These are phyloP conservation scores for Astrocystis sublimbata DNA, from an alignment of 495 filamentous ascomycete genomes.

Conservation along the genomic window DNA sequence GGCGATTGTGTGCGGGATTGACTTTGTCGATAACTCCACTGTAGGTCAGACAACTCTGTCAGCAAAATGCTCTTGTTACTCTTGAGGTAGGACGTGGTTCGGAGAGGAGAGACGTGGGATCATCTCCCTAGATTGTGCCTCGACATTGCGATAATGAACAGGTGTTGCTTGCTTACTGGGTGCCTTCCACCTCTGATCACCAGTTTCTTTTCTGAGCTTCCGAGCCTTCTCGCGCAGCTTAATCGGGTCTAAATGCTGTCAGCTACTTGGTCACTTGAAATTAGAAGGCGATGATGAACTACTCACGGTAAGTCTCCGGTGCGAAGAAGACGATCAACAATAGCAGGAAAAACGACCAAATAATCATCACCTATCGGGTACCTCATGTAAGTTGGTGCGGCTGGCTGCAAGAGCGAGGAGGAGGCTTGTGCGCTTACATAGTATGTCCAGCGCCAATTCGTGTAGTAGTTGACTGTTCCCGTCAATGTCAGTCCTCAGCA, in stretches of 20 bases:
- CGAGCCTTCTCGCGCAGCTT: conserved; percentile 75
- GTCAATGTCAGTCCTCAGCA: conserved; percentile 44
- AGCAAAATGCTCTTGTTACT: neutral
- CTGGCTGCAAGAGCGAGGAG: neutral
- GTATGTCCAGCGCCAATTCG: conserved; percentile 87
- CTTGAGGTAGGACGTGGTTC: too few species aligned
- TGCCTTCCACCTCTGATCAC: conserved; percentile 73
- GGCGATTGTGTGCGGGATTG: conserved; percentile 68
- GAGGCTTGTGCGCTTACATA: conserved; percentile 52
- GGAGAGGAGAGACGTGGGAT: too few species aligned
- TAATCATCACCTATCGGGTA: conserved; percentile 55
- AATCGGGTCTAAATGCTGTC: conserved; percentile 47
- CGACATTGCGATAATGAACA: too few species aligned
- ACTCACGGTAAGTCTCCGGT: conserved; percentile 84
- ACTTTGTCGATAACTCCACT: conserved; percentile 71
- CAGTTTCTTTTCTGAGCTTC: conserved; percentile 70
- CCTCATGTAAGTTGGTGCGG: neutral
- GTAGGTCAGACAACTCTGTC: neutral
- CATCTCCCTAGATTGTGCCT: too few species aligned
- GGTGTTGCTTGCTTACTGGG: conserved; percentile 40
- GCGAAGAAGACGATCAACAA: conserved; percentile 68
- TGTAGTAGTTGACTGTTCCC: conserved; percentile 63
- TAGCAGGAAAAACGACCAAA: conserved; percentile 71
- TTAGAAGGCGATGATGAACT: neutral
- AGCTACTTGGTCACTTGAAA: neutral